Conservation (phyloP, 2,329 filamentous ascomycete species). For the Orbilia ellipsospora region DNA sequence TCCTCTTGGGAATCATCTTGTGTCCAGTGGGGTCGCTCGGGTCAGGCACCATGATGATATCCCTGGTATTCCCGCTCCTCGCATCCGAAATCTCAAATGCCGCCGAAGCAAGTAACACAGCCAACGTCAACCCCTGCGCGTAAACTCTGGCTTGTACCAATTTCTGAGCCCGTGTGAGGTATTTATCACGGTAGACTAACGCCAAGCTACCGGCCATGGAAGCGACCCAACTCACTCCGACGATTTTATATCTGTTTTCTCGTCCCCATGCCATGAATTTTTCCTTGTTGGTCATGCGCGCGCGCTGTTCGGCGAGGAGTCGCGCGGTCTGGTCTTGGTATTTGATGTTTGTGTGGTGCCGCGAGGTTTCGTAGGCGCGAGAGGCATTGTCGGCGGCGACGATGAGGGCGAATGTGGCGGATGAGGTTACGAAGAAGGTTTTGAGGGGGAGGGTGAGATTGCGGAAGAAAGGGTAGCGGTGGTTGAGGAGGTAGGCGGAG, state of each 20-base stretch:
- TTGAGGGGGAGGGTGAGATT: constrained; percentile 88
- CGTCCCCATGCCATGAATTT: constrained; percentile 76
- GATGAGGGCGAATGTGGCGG: constrained; percentile 86
- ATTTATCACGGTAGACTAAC: constrained; percentile 80
- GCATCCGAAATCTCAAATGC: constrained; percentile 85
- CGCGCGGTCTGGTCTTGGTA: constrained; percentile 73
- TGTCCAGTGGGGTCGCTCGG: constrained; percentile 77
- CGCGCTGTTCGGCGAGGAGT: constrained; percentile 72
- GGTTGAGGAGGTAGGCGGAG: constrained; percentile 55
- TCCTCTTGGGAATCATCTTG: constrained; percentile 83
- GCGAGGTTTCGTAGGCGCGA: constrained; percentile 74
- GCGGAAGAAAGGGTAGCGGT: constrained; percentile 81
- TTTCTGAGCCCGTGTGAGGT: constrained; percentile 81
- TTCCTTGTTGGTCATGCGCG: constrained; percentile 67
- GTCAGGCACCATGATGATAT: constrained; percentile 83
- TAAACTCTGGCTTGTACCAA: constrained; percentile 94
- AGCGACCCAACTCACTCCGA: constrained; percentile 82
- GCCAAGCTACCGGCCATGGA: constrained; percentile 80
- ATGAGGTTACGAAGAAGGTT: constrained; percentile 85
- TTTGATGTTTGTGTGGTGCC: constrained; percentile 44
- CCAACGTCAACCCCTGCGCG: constrained; percentile 87
- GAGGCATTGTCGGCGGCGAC: constrained; percentile 82
- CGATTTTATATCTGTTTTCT: constrained; percentile 86
- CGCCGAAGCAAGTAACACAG: constrained; percentile 82
- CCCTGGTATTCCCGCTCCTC: constrained; percentile 78